Conservation (phyloP, 108 stramenopile genomes). For the Chaetoceros tenuissimus region DNA sequence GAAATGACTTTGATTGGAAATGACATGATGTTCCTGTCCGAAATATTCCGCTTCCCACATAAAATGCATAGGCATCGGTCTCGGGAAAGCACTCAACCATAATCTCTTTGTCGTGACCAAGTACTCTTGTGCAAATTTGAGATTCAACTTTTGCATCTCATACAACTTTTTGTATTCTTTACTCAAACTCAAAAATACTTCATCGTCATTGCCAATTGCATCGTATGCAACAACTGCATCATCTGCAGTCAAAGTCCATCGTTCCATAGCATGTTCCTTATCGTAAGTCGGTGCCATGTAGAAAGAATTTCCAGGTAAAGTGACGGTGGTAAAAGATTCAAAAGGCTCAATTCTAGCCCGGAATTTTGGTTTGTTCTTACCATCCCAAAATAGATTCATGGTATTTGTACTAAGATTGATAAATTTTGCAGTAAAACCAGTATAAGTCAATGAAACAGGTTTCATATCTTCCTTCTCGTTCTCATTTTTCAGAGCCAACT, state of each 20-base stretch:
- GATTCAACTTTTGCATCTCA: conserved; percentile 48
- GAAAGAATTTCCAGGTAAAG: conserved; percentile 70
- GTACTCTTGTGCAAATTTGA: conserved; percentile 58
- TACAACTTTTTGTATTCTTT: conserved; percentile 25
- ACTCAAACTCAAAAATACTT: conserved; percentile 21
- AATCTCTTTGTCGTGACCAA: conserved; percentile 39
- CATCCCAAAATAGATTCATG: conserved; percentile 72
- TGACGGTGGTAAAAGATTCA: conserved; percentile 69
- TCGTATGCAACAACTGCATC: conserved; percentile 60
- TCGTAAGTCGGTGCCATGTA: conserved; percentile 62
- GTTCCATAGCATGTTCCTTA: conserved; percentile 32
- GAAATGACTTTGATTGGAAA: conserved; percentile 21
- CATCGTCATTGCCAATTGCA: conserved; percentile 22
- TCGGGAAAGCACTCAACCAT: conserved; percentile 74
- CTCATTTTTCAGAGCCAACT: background rate
- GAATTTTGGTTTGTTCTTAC: conserved; percentile 29
- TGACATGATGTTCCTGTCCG: conserved; percentile 45
- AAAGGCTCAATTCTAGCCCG: conserved; percentile 68
- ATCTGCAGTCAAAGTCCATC: conserved; percentile 71
- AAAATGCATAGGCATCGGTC: conserved; percentile 43
- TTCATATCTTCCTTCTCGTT: conserved; percentile 14
- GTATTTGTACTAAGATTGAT: conserved; percentile 57
- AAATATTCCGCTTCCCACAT: conserved; percentile 61
- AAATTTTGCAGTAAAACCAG: conserved; percentile 81
- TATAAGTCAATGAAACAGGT: conserved; percentile 55